A percentile compares a stretch with the other conserved stretches of the same genome.
Conservation (phyloP, 2,329 filamentous ascomycete genomes). For the Fusarium verticillioides region DNA sequence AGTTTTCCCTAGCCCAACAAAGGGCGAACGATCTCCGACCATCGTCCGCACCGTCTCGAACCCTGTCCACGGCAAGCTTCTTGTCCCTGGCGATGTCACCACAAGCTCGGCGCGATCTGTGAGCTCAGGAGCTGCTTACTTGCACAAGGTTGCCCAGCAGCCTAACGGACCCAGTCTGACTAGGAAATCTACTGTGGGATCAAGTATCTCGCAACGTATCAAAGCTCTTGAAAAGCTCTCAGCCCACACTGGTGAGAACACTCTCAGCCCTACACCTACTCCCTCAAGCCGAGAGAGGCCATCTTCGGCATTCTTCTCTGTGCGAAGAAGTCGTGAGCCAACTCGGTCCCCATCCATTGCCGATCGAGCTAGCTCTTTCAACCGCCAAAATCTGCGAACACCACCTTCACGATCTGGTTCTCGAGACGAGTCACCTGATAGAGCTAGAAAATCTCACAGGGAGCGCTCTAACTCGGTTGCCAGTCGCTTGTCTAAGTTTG, state of each 20-base stretch:
- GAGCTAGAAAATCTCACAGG: slow-evolving; percentile 49
- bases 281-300: slow-evolving; percentile 53
- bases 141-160: slow-evolving; percentile 66
- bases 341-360: slow-evolving; percentile 58
- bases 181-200: slow-evolving; percentile 81
- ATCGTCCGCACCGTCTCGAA: slow-evolving; percentile 60
- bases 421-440: slow-evolving; percentile 60
- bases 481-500: slow-evolving; percentile 67
- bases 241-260: slow-evolving; percentile 48
- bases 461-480: slow-evolving; percentile 66
- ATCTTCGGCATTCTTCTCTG: slow-evolving; percentile 69
- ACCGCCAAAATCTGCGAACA: slow-evolving; percentile 43
- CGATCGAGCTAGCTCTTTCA: slow-evolving; percentile 57
- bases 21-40: slow-evolving; percentile 43
- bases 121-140: slow-evolving; percentile 66
- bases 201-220: slow-evolving; percentile 92
- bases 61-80: slow-evolving; percentile 56
- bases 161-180: slow-evolving; percentile 61
- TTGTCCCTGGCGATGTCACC: slow-evolving; percentile 58
- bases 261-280: slow-evolving; percentile 8
- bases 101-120: slow-evolving; percentile 62
- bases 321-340: slow-evolving; percentile 60
- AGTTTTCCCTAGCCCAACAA: slow-evolving; percentile 58
- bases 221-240: slow-evolving; percentile 89
- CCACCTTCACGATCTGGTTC: slow-evolving; percentile 53